Conservation (phyloP, 2,329 filamentous ascomycete genomes). For the Domatiomyces globalis region DNA sequence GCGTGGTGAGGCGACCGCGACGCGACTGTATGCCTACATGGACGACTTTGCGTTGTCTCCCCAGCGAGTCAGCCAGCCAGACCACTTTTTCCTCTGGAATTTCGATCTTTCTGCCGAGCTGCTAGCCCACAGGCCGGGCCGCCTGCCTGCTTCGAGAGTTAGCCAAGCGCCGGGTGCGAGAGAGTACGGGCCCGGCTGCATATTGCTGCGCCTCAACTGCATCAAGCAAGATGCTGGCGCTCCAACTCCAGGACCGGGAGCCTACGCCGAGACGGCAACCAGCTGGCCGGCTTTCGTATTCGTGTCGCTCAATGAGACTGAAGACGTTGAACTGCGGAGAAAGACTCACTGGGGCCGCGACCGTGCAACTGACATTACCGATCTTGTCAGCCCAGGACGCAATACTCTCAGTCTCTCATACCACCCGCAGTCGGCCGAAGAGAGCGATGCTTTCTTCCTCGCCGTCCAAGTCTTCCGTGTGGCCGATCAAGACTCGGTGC, state of each 20-base stretch:
- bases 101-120: conserved; percentile 24
- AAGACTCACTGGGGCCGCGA: conserved; percentile 63
- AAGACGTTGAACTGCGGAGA: conserved; percentile 41
- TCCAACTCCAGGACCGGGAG: not conserved
- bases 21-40: conserved; percentile 25
- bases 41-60: conserved; percentile 22
- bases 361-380: conserved; percentile 59
- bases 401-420: conserved; percentile 33
- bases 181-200: conserved; percentile 37
- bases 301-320: conserved; percentile 49
- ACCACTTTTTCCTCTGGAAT: conserved; percentile 21
- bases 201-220: conserved; percentile 56
- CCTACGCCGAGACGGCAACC: conserved; percentile 39
- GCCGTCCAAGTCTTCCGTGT: conserved; percentile 58
- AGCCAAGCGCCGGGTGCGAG: conserved; percentile 1
- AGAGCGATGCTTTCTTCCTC: conserved; percentile 37
- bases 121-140: conserved; percentile 8
- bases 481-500: conserved; percentile 28
- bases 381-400: conserved; percentile 39
- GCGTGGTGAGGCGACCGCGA: conserved; percentile 15
- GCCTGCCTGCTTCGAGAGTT: conserved; percentile 7
- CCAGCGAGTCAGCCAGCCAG: conserved; percentile 18
- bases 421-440: conserved; percentile 13
- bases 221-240: conserved; percentile 23
- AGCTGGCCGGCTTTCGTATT: conserved; percentile 59